A percentile compares a stretch with the other conserved stretches of the same genome.
Conservation (phyloP, 345 rosid species). For the Eucalyptus albens region DNA sequence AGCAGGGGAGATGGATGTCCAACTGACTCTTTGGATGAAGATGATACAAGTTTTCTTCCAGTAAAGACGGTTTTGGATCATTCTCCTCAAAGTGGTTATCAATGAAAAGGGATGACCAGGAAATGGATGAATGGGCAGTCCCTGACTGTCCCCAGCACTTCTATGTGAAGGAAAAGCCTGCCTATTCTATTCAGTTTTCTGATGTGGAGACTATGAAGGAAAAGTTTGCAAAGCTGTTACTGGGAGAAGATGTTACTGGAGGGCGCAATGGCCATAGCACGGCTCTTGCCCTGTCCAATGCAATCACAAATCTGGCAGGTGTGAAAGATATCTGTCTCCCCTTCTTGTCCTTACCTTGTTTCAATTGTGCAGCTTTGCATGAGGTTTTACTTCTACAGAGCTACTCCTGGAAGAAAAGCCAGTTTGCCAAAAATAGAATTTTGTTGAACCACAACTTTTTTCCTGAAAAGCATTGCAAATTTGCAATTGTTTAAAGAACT, state of each 20-base stretch:
- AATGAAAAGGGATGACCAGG: conserved; percentile 35
- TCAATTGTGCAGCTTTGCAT: background rate
- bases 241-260: conserved; percentile 84
- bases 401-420: background rate
- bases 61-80: conserved; percentile 83
- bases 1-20: conserved; percentile 73
- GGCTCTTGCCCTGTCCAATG: conserved; percentile 86
- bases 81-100: conserved; percentile 74
- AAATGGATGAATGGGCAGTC: conserved; percentile 57
- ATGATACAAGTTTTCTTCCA: conserved; percentile 84
- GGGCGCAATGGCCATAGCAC: conserved; percentile 57
- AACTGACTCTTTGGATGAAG: conserved; percentile 75
- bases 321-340: background rate
- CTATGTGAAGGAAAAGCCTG: conserved; percentile 44
- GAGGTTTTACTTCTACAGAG: background rate
- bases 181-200: conserved; percentile 17
- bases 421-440: background rate
- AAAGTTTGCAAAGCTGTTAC: conserved; percentile 63
- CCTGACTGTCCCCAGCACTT: conserved; percentile 51
- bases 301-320: conserved; percentile 85
- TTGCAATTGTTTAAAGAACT: background rate
- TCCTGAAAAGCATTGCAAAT: background rate
- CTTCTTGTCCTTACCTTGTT: background rate
- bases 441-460: background rate
- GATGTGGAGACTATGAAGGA: conserved; percentile 86